A percentile compares a stretch with the other conserved stretches of the same genome.
Conservation (phyloP, 2,329 filamentous ascomycete genomes). For the Pyricularia grisea region DNA sequence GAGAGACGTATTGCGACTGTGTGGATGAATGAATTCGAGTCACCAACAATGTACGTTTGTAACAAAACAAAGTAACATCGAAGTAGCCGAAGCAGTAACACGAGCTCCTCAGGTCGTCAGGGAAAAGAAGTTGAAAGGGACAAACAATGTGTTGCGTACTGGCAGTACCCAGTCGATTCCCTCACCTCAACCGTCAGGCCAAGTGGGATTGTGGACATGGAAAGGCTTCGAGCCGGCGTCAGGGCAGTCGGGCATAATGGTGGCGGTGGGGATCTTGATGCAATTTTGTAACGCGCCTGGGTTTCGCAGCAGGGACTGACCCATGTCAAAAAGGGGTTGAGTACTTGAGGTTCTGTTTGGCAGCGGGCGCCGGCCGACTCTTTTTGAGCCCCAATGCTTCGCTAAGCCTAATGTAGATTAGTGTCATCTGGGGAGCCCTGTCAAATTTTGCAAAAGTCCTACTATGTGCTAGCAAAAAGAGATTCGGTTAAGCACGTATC, state of each 20-base stretch:
- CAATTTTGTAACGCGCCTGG: conserved; percentile 21
- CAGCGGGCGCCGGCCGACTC: neutral
- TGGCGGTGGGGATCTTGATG: conserved; percentile 20
- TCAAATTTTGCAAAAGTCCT: neutral
- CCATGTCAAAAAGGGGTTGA: conserved; percentile 6
- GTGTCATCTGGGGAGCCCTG: neutral
- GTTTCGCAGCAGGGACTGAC: conserved; percentile 17
- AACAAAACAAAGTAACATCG: neutral
- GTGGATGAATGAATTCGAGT: neutral
- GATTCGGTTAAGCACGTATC: neutral
- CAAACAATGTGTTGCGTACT: neutral
- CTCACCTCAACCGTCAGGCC: conserved; percentile 6
- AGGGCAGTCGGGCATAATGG: conserved; percentile 16
- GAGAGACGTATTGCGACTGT: neutral
- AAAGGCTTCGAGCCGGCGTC: conserved; percentile 18
- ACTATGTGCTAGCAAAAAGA: neutral
- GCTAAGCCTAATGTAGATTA: conserved; percentile 1
- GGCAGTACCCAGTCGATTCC: neutral
- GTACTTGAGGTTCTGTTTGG: conserved; percentile 6
- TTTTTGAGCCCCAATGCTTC: conserved; percentile 2
- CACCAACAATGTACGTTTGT: neutral
- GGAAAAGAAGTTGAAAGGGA: neutral
- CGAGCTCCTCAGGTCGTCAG: neutral
- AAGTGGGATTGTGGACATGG: conserved; percentile 11
- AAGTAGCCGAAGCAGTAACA: neutral